These are phyloP conservation scores for Yamadazyma mexicana DNA, from an alignment of 1,139 yeast species.

Conservation along the genomic window DNA sequence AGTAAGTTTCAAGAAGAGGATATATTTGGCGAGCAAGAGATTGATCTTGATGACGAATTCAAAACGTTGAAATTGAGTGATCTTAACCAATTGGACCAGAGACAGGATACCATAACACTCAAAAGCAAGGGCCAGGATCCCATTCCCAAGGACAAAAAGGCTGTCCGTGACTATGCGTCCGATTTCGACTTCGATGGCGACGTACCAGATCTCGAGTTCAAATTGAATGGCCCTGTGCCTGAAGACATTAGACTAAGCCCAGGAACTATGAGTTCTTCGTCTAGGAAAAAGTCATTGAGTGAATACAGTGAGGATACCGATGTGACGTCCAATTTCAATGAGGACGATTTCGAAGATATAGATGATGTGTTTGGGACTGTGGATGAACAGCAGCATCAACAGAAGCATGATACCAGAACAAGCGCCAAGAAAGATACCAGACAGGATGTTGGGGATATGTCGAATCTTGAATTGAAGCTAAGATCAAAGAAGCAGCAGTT, in stretches of 20 bases:
- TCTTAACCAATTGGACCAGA: slow-evolving; percentile 4
- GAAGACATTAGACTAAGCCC: slow-evolving; percentile 12
- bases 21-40: slow-evolving; percentile 30
- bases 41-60: slow-evolving; percentile 22
- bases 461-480: slow-evolving; percentile 20
- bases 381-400: no score
- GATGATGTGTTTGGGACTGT: slow-evolving; percentile 37
- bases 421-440: neutral
- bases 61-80: slow-evolving; percentile 23
- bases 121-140: neutral
- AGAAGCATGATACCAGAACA: no score
- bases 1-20: slow-evolving; percentile 27
- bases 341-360: slow-evolving; percentile 43
- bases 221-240: slow-evolving; percentile 5
- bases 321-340: slow-evolving; percentile 40
- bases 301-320: slow-evolving; percentile 45
- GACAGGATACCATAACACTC: slow-evolving; percentile 17
- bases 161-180: slow-evolving; percentile 13
- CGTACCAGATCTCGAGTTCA: slow-evolving; percentile 13
- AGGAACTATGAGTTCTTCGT: slow-evolving; percentile 13
- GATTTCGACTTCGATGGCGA: slow-evolving; percentile 11
- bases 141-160: neutral
- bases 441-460: slow-evolving; percentile 1
- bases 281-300: slow-evolving; percentile 24
- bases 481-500: slow-evolving; percentile 27